Evolutionary conservation across 176 grass and related monocot species (phyloP).

Genomic region (Thalia dealbata): DNA sequence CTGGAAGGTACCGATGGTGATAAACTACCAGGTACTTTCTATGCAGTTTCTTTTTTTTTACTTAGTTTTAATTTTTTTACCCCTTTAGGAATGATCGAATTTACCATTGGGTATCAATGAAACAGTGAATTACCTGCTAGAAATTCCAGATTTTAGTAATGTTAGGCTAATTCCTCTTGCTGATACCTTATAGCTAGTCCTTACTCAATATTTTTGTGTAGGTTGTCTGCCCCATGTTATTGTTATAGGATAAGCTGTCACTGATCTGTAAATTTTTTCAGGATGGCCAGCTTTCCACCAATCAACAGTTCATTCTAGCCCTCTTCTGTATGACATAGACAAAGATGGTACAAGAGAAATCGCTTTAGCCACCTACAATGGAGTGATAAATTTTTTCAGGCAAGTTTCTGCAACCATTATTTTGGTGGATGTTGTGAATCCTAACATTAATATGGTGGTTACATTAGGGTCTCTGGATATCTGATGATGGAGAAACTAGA

Average conservation of each 20-base stretch:
- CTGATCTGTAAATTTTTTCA: slow-evolving; percentile 23
- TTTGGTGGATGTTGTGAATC: slow-evolving; percentile 4
- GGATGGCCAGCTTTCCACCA: slow-evolving; percentile 97
- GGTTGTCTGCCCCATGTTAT: background rate
- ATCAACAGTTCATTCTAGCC: slow-evolving; percentile 82
- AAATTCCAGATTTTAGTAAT: too few relatives aligned
- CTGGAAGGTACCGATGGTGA: slow-evolving; percentile 95
- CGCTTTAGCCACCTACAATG: slow-evolving; percentile 82
- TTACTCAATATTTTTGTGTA: background rate
- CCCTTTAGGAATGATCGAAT: too few relatives aligned
- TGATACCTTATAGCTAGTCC: background rate
- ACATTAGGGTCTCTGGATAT: slow-evolving; percentile 75
- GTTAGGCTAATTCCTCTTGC: too few relatives aligned
- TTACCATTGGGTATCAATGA: too few relatives aligned
- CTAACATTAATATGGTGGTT: slow-evolving; percentile 31
- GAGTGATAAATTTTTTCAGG: slow-evolving; percentile 89
- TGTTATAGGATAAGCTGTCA: background rate
- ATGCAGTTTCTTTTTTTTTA: slow-evolving; percentile 17
- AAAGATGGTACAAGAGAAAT: slow-evolving; percentile 91
- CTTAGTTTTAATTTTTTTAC: background rate
- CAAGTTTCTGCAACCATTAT: slow-evolving; percentile 25
- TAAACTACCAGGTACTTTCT: slow-evolving; percentile 65
- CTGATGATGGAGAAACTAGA: slow-evolving; percentile 96
- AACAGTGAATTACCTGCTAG: too few relatives aligned
- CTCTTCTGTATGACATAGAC: slow-evolving; percentile 80